Evolutionary conservation across 179 eudicot species (phyloP).

Genomic region (Pouteria campechiana): DNA sequence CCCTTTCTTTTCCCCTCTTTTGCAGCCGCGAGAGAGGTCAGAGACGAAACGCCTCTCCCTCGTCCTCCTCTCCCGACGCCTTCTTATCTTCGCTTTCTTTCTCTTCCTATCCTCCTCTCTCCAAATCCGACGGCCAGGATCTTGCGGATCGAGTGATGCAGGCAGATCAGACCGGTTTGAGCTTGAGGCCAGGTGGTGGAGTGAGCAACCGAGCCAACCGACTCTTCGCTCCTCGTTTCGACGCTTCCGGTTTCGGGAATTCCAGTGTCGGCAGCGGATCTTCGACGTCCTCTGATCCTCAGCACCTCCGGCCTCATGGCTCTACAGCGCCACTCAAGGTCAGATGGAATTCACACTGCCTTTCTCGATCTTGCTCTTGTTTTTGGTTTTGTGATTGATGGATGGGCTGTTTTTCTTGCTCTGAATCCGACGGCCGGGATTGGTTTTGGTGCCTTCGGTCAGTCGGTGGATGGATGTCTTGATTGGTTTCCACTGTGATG

Average conservation of each 20-base stretch:
- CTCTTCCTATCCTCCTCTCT: neutral
- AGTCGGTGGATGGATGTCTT: too few relatives aligned
- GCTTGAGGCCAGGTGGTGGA: slow-evolving; percentile 97
- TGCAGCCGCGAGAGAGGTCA: too few relatives aligned
- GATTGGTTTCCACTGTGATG: too few relatives aligned
- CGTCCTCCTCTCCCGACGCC: slow-evolving; percentile 7
- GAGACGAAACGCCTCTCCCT: slow-evolving; percentile 17
- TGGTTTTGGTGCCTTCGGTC: too few relatives aligned
- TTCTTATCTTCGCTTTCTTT: neutral
- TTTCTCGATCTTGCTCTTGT: neutral
- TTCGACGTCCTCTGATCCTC: slow-evolving; percentile 32
- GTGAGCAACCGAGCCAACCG: slow-evolving; percentile 44
- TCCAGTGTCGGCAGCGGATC: too few relatives aligned
- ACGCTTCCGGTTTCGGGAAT: slow-evolving; percentile 21
- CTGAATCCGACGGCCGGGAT: too few relatives aligned
- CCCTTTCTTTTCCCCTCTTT: too few relatives aligned
- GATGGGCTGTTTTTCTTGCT: too few relatives aligned
- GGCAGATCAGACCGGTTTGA: slow-evolving; percentile 85
- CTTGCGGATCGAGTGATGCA: slow-evolving; percentile 55
- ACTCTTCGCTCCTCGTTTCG: slow-evolving; percentile 55
- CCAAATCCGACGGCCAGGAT: slow-evolving; percentile 4
- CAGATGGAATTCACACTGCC: neutral
- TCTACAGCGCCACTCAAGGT: too few relatives aligned
- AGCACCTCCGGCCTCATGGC: slow-evolving; percentile 72
- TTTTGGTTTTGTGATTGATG: too few relatives aligned